These are phyloP conservation scores for Kwoniella sp. DNA, from an alignment of 768 basidiomycete species.

Conservation along the genomic window DNA sequence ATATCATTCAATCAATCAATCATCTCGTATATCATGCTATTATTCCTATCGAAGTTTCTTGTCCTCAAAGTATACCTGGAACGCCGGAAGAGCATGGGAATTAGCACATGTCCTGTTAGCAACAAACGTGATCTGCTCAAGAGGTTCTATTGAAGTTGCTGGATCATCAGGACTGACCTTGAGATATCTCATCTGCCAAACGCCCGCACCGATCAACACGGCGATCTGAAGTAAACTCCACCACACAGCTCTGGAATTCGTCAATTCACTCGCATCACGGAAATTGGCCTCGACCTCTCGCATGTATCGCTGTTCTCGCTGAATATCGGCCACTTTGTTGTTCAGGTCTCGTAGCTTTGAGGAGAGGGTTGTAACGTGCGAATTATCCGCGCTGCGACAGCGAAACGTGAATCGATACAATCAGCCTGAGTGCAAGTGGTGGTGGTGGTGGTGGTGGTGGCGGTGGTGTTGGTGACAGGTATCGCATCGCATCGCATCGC, in stretches of 20 bases:
- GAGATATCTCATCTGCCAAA: conserved; percentile 91
- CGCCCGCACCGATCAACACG: conserved; percentile 78
- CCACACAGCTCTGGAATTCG: conserved; percentile 92
- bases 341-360: conserved; percentile 83
- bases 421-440: too few species aligned
- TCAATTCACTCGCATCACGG: conserved; percentile 80
- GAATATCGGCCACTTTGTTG: conserved; percentile 85
- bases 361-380: conserved; percentile 54
- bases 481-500: too few species aligned
- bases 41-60: conserved; percentile 38
- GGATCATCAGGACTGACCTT: conserved; percentile 66
- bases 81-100: not conserved
- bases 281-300: conserved; percentile 91
- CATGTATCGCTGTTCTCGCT: conserved; percentile 96
- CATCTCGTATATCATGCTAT: not conserved
- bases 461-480: too few species aligned
- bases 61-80: conserved; percentile 46
- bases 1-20: conserved; percentile 3
- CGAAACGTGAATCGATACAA: not conserved
- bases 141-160: not conserved
- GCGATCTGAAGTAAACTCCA: conserved; percentile 86
- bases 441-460: too few species aligned
- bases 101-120: conserved; percentile 1
- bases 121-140: not conserved
- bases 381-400: conserved; percentile 42